Evolutionary conservation across 2,329 filamentous ascomycete species (phyloP).

Genomic region (Aureobasidium sp.): DNA sequence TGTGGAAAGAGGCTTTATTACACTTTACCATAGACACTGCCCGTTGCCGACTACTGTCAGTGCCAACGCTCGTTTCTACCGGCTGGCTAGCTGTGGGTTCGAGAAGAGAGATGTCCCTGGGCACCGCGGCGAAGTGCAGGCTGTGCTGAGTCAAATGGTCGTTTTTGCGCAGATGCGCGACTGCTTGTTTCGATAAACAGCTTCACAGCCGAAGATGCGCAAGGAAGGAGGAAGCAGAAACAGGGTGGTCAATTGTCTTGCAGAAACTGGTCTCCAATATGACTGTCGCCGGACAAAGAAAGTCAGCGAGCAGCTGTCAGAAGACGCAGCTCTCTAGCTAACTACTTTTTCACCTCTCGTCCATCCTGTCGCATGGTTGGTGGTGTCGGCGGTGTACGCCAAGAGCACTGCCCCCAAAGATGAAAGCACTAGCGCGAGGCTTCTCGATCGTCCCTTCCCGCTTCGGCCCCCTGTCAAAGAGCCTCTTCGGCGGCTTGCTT

Average conservation of each 20-base stretch:
- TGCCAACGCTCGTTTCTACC: slow-evolving; percentile 3
- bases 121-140: neutral
- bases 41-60: neutral
- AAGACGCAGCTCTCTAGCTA: neutral
- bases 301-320: neutral
- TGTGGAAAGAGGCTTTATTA: slow-evolving; percentile 11
- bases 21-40: slow-evolving; percentile 8
- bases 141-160: slow-evolving; percentile 7
- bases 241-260: neutral
- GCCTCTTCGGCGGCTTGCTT: neutral
- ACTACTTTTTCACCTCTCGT: neutral
- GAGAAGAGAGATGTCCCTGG: neutral
- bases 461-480: slow-evolving; percentile 6
- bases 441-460: slow-evolving; percentile 1
- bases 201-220: neutral
- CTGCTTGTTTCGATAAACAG: neutral
- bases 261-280: neutral
- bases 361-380: neutral
- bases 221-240: neutral
- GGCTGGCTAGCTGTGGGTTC: neutral
- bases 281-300: neutral
- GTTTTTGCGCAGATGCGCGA: neutral
- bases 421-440: neutral
- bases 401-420: slow-evolving; percentile 5
- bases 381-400: neutral